Conservation (phyloP, 1,139 yeast genomes). For the Petasospora rhodanensis region DNA sequence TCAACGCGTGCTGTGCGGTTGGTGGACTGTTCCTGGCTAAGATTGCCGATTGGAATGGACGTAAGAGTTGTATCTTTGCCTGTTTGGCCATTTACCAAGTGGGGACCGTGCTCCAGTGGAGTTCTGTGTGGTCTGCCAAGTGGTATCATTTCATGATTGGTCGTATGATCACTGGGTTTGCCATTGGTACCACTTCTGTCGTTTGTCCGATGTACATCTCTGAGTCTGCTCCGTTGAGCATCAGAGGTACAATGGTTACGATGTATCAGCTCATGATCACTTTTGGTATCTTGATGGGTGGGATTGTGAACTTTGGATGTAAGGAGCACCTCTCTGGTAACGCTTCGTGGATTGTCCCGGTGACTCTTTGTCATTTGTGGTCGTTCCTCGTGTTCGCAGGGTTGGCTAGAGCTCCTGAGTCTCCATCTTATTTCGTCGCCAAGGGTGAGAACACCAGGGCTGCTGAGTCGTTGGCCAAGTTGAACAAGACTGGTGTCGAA, state of each 20-base stretch:
- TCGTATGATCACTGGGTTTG: slow-evolving; percentile 49
- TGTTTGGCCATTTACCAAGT: slow-evolving; percentile 43
- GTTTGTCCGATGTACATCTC: slow-evolving; percentile 51
- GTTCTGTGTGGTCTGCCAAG: slow-evolving; percentile 28
- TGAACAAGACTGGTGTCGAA: slow-evolving; percentile 41
- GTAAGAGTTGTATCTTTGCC: slow-evolving; percentile 44
- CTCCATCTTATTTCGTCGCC: slow-evolving; percentile 43
- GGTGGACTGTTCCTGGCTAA: slow-evolving; percentile 65
- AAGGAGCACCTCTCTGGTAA: slow-evolving; percentile 26
- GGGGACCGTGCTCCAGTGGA: slow-evolving; percentile 43
- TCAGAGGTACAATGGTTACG: slow-evolving; percentile 55
- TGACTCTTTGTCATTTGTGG: slow-evolving; percentile 45
- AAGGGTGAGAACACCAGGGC: slow-evolving; percentile 38
- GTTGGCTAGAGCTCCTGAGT: slow-evolving; percentile 46
- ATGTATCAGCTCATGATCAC: slow-evolving; percentile 55
- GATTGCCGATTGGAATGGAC: slow-evolving; percentile 48
- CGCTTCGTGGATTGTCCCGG: slow-evolving; percentile 44
- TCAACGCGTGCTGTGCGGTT: slow-evolving; percentile 67
- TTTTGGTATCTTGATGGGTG: slow-evolving; percentile 47
- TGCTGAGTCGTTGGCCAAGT: slow-evolving; percentile 40
- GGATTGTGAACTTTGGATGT: slow-evolving; percentile 46
- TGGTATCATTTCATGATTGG: slow-evolving; percentile 55
- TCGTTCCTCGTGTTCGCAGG: slow-evolving; percentile 43
- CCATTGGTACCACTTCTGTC: slow-evolving; percentile 51
- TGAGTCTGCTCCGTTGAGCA: slow-evolving; percentile 48